A percentile compares a stretch with the other conserved stretches of the same genome.
These are phyloP conservation scores for Nigrograna mackinnonii DNA, from an alignment of 2,329 filamentous ascomycete genomes.

Conservation along the genomic window DNA sequence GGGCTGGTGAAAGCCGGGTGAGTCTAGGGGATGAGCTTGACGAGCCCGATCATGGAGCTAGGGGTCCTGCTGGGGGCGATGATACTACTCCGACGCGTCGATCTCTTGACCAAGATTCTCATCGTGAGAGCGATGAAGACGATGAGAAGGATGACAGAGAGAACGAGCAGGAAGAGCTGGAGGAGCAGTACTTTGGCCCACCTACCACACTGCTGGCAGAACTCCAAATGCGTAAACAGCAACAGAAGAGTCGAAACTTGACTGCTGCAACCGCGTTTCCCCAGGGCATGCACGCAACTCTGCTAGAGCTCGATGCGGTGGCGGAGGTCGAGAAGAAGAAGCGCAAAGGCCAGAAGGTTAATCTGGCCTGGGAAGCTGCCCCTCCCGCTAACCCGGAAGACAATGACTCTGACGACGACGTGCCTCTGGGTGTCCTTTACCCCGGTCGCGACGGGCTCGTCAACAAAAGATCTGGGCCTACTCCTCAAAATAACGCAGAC, in stretches of 20 bases:
- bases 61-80: slow-evolving; percentile 24
- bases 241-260: slow-evolving; percentile 79
- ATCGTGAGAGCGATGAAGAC: slow-evolving; percentile 18
- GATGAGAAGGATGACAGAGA: slow-evolving; percentile 41
- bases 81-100: slow-evolving; percentile 17
- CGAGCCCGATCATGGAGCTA: slow-evolving; percentile 30
- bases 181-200: slow-evolving; percentile 62
- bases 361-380: slow-evolving; percentile 87
- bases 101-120: slow-evolving; percentile 17
- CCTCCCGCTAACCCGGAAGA: slow-evolving; percentile 39
- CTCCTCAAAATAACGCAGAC: slow-evolving; percentile 44
- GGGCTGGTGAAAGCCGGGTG: slow-evolving; percentile 38
- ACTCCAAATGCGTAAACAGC: slow-evolving; percentile 85
- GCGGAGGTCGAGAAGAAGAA: slow-evolving; percentile 80
- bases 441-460: slow-evolving; percentile 60
- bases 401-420: slow-evolving; percentile 69
- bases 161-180: slow-evolving; percentile 46
- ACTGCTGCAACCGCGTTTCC: slow-evolving; percentile 66
- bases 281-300: slow-evolving; percentile 85
- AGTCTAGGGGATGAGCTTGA: slow-evolving; percentile 38
- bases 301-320: slow-evolving; percentile 88
- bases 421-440: slow-evolving; percentile 82
- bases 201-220: slow-evolving; percentile 93
- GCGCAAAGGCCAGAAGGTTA: slow-evolving; percentile 74
- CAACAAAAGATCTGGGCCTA: slow-evolving; percentile 49